Evolutionary conservation across 2,329 filamentous ascomycete species (phyloP).

Genomic region (Trichoderma sp.): DNA sequence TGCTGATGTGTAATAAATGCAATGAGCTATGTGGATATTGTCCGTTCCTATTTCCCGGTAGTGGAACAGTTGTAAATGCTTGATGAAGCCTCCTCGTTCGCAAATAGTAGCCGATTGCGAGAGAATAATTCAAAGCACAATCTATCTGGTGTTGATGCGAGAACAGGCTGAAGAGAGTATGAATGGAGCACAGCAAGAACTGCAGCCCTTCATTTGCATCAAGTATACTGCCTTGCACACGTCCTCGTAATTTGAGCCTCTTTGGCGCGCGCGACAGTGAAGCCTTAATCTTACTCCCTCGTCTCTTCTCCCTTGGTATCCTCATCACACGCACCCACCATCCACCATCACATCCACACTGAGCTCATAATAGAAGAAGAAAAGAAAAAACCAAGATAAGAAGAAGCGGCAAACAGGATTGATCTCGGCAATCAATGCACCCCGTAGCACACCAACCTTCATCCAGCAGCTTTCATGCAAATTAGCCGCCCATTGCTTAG

Average conservation of each 20-base stretch:
- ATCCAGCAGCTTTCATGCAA: neutral
- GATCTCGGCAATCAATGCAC: neutral
- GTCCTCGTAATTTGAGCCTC: neutral
- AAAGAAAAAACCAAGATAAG: neutral
- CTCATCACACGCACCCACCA: neutral
- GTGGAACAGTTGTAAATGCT: neutral
- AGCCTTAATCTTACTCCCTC: neutral
- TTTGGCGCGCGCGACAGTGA: slow-evolving; percentile 3
- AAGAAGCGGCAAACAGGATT: neutral
- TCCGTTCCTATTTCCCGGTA: neutral
- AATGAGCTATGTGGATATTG: neutral
- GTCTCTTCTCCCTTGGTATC: neutral
- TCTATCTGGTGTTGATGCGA: neutral
- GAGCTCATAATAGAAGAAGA: neutral
- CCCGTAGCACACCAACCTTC: neutral
- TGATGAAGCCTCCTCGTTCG: neutral
- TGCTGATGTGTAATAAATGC: neutral
- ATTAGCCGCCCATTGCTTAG: neutral
- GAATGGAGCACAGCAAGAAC: neutral
- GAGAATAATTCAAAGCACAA: neutral
- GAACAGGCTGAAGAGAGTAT: neutral
- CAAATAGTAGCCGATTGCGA: neutral
- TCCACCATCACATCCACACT: neutral
- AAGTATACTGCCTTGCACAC: neutral
- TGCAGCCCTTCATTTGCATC: neutral